Evolutionary conservation across 768 basidiomycete genomes (phyloP), one percentile per base, ranked within the genome.

Genomic region (Candolleomyces efflorescens): DNA sequence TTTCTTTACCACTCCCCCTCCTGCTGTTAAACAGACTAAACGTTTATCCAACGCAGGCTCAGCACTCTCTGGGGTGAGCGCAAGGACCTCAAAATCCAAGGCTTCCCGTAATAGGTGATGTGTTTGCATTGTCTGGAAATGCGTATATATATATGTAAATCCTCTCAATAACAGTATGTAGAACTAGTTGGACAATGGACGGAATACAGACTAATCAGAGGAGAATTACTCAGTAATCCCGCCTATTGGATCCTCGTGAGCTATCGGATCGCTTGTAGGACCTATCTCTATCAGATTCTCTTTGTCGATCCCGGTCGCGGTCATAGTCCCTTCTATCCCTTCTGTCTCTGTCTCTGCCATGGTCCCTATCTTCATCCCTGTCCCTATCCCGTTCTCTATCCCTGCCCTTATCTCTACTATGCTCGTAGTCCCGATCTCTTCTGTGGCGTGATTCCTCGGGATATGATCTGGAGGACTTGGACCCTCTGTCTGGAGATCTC

Each of bases 401-500:
- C 39, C 59, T 61, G 20, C 63, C 62, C 10, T 54, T 52, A 15
- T 67, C 59, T 15, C 59, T 55, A 26, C 52, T 38, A 43, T 55
- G 53, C n/a, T 61, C 53, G 7, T 41, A 23, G 22, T 62, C 61
- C 10, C 62, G 61, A 56, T 70, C 69, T 27, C 65, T 60, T 43
- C 65, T 64, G 12, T 64, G 55, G 11, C 56, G 55, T 3, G 56
- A 62, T 17, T 49, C 52, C 39, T 62, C 60, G n/a, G 46, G 60
- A 17, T 60, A 56, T 11, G 51, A 36, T 58, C 61, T 43, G 58
- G 61, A 32, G 58, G 61, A 32, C 36, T 59, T 44, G 62, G 64
- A 18, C 73, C 71, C 49, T 77, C 77, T n/a, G 18, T 58, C 26
- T 51, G 83, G 82, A 2, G 85, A 84, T 59, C 78, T 71, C 3